Percentiles rank a stretch among this genome's conserved stretches.
Evolutionary conservation across 176 grass and related monocot species (phyloP).

Genomic region (Cenchrus fungigraminus): DNA sequence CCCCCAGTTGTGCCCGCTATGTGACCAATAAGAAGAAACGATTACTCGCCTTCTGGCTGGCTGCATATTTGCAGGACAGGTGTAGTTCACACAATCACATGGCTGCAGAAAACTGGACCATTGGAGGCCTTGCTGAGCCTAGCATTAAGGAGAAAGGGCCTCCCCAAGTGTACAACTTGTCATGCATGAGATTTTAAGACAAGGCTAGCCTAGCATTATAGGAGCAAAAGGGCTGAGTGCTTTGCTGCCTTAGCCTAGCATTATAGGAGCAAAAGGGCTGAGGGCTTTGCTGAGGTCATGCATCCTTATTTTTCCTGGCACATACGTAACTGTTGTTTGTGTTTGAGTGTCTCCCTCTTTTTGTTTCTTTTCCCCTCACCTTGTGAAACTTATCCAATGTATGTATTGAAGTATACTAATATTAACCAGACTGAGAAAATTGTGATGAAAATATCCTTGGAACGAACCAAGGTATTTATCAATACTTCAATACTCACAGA

Average conservation of each 20-base stretch:
- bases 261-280: not conserved
- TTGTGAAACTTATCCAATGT: conserved; percentile 2
- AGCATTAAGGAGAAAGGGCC: not conserved
- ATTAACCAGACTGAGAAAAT: not conserved
- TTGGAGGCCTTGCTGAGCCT: not conserved
- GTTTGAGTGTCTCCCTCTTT: not conserved
- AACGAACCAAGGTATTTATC: not conserved
- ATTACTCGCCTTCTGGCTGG: not conserved
- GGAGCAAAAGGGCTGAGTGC: not conserved
- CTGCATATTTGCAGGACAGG: not conserved
- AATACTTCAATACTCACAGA: not conserved
- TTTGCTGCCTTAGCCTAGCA: not conserved
- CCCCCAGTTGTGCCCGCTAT: not conserved
- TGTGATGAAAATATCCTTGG: not conserved
- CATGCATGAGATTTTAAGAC: not conserved
- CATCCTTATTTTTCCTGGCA: not conserved
- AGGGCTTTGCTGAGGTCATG: not conserved
- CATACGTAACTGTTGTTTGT: not conserved
- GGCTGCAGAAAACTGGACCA: not conserved
- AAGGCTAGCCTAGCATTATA: not conserved
- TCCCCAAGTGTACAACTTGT: not conserved
- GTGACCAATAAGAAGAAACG: not conserved
- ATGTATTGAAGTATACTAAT: conserved; percentile 10
- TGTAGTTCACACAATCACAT: not conserved
- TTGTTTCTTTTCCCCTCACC: not conserved